Percentiles rank a stretch among this genome's conserved stretches.
Conservation (phyloP, 257 asterid species). For the Cynanchum wilfordii region DNA sequence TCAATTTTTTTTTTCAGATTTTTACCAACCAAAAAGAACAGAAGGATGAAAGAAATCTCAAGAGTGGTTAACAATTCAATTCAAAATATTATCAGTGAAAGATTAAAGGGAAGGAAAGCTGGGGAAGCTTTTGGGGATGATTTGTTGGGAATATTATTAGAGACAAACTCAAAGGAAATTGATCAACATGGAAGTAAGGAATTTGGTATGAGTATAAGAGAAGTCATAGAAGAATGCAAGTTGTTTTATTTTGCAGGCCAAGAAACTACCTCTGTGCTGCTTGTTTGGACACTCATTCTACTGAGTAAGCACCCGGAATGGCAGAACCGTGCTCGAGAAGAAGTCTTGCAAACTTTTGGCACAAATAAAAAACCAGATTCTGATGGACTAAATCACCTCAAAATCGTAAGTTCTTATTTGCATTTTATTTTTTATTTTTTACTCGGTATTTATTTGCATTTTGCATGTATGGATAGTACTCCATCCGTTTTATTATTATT, state of each 20-base stretch:
- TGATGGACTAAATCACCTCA: conserved; percentile 24
- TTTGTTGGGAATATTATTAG: conserved; percentile 20
- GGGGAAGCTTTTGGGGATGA: conserved; percentile 23
- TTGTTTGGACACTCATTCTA: conserved; percentile 20
- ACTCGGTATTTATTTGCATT: too few species aligned
- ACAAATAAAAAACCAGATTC: conserved; percentile 2
- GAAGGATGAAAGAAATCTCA: conserved; percentile 23
- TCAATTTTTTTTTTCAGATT: too few species aligned
- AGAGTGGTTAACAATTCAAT: conserved; percentile 8
- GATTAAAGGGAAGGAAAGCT: conserved; percentile 13
- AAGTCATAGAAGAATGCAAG: conserved; percentile 25
- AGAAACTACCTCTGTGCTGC: conserved; percentile 20
- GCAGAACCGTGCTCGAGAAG: conserved; percentile 24
- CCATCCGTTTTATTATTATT: too few species aligned
- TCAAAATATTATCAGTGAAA: conserved; percentile 8
- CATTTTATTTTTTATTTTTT: too few species aligned
- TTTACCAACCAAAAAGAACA: conserved; percentile 22
- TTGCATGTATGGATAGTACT: not conserved
- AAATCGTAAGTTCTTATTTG: conserved; percentile 16
- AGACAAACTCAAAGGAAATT: conserved; percentile 19
- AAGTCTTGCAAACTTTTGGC: conserved; percentile 18
- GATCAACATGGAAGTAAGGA: conserved; percentile 14
- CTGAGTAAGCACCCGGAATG: conserved; percentile 19
- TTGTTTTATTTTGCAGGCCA: conserved; percentile 27
- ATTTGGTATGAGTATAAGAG: conserved; percentile 17